Evolutionary conservation across 2,329 filamentous ascomycete genomes (phyloP).

Genomic region (Monosporascus sp.): DNA sequence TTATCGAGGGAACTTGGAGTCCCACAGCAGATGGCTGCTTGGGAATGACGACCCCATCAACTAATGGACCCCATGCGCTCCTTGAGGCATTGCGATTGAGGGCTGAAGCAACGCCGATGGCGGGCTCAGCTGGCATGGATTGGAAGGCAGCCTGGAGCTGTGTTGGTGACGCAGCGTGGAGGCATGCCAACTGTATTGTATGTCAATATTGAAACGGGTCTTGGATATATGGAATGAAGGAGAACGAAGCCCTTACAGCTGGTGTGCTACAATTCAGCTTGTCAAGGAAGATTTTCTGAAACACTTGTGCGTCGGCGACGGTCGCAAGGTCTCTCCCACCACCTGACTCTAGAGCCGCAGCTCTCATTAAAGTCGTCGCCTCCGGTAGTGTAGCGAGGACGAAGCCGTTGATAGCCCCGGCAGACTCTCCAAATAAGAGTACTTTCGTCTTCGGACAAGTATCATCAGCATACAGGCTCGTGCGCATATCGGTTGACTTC

Average conservation of each 20-base stretch:
- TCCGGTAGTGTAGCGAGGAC: slow-evolving; percentile 21
- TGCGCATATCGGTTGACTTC: too few species aligned
- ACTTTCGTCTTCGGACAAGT: slow-evolving; percentile 15
- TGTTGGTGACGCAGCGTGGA: slow-evolving; percentile 8
- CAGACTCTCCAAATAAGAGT: slow-evolving; percentile 23
- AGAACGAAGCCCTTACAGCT: slow-evolving; percentile 11
- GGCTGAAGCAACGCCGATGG: slow-evolving; percentile 7
- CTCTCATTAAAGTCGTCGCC: slow-evolving; percentile 15
- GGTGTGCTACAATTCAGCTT: slow-evolving; percentile 18
- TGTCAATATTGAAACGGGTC: neutral
- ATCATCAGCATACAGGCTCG: neutral
- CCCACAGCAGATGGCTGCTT: slow-evolving; percentile 19
- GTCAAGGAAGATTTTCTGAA: slow-evolving; percentile 12
- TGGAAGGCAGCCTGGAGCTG: slow-evolving; percentile 5
- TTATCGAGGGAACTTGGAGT: slow-evolving; percentile 22
- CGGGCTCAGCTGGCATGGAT: slow-evolving; percentile 6
- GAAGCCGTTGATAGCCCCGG: slow-evolving; percentile 20
- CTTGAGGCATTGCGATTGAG: slow-evolving; percentile 12
- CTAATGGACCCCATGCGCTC: slow-evolving; percentile 10
- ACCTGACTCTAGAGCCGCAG: slow-evolving; percentile 22
- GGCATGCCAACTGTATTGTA: slow-evolving; percentile 8
- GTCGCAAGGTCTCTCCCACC: slow-evolving; percentile 16
- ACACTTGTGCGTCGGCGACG: slow-evolving; percentile 10
- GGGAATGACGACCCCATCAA: slow-evolving; percentile 22
- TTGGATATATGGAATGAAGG: neutral